A percentile compares a stretch with the other conserved stretches of the same genome.
Evolutionary conservation across 495 filamentous ascomycete species (phyloP).

Genomic region (Neurospora sp.): DNA sequence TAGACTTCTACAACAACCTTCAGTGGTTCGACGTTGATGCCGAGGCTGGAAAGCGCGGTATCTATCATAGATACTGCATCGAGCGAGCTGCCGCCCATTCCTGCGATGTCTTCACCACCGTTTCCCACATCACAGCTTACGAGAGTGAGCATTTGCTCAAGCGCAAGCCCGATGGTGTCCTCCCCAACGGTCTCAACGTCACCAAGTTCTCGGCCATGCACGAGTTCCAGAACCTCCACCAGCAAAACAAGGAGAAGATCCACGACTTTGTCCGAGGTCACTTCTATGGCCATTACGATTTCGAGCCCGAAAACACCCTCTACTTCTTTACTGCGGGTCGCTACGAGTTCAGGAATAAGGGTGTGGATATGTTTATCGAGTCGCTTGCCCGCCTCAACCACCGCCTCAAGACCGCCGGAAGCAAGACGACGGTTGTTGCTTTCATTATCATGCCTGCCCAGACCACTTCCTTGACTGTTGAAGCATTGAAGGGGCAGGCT

Average conservation of each 20-base stretch:
- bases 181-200: conserved; percentile 95
- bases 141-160: conserved; percentile 97
- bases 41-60: conserved; percentile 94
- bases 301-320: conserved; percentile 92
- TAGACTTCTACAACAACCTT: conserved; percentile 99
- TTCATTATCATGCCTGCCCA: conserved; percentile 99
- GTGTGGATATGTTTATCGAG: conserved; percentile 99
- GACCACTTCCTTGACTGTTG: conserved; percentile 91
- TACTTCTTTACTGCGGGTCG: conserved; percentile 96
- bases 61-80: conserved; percentile 98
- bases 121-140: conserved; percentile 96
- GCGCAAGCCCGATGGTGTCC: conserved; percentile 90
- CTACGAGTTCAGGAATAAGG: conserved; percentile 97
- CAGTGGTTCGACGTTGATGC: conserved; percentile 95
- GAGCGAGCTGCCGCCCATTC: conserved; percentile 87
- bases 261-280: conserved; percentile 96
- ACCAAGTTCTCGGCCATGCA: conserved; percentile 98
- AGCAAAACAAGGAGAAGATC: conserved; percentile 93
- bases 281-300: conserved; percentile 97
- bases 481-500: conserved; percentile 92
- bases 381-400: conserved; percentile 91
- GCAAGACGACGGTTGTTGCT: conserved; percentile 92
- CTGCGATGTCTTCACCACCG: conserved; percentile 94
- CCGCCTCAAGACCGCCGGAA: conserved; percentile 70
- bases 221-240: conserved; percentile 97